Base-by-base conservation (phyloP, 1,284 basidiomycete species). In the Pyrrhoderma noxium region DNA sequence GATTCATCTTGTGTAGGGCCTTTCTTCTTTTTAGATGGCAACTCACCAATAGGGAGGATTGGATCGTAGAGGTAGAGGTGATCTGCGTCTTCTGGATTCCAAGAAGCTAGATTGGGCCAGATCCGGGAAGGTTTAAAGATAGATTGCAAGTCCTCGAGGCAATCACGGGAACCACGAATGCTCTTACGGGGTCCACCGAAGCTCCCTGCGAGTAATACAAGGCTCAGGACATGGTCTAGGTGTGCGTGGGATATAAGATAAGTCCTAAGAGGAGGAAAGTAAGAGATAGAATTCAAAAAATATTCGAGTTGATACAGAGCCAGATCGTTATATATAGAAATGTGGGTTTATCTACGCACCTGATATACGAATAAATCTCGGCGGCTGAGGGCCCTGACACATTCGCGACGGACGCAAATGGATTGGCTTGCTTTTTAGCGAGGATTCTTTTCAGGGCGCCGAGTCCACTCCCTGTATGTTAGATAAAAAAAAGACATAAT, bases 101-200 rank as follows among this genome's bases (percentile, higher is more conserved):
- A 86, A 8, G 84, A 82, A 1, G 86, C 89, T 16, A 93, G 74
- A 57, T 82, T 84, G 1, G 89, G 89, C 89, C 89, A 93, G 47
- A 90, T 69, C 11, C 84, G 75, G 62, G 82, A 84, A 2, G 82
- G 54, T n/a, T 51, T 76, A 63, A 93, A 93, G n/a, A 89, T 70
- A 49, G 70, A 74, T 59, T 87, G 78, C 1, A 93, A 66, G 21
- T 83, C 80, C 56, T 82, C 67, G 34, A 93, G 72, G 8, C 80
- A 83, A 41, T 78, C 70, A 41, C 73, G 67, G 7, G 79, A 67
- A 0, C 78, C 87, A 56, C 75, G 80, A 16, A 93, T 77, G 8
- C 76, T 75, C 60, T 85, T 85, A 35, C 80, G 73, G 35, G 68
- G 62, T 13, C 83, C 82, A n/a, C 67, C 64, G 14, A 85, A 62